phyloP scores from a whole-genome alignment of 148 eudicot species.

The Fagopyrum homotropicum region DNA sequence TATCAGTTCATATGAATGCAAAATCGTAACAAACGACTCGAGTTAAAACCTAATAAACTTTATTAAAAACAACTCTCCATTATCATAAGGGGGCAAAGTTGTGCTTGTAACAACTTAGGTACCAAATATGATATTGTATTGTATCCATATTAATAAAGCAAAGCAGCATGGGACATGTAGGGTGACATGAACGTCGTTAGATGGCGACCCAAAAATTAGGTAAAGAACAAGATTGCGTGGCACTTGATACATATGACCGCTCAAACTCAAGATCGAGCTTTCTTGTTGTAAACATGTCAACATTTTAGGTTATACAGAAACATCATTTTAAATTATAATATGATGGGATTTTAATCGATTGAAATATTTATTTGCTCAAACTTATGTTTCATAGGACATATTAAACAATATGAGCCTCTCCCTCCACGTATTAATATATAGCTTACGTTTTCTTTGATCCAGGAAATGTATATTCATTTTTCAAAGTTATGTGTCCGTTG shows the following conservation, averaged over 20 bases:
- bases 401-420: neutral
- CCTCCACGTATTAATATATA: no score
- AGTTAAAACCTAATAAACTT: neutral
- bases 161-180: neutral
- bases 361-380: neutral
- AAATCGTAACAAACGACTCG: no score
- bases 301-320: neutral
- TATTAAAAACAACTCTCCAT: neutral
- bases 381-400: neutral
- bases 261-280: neutral
- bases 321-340: neutral
- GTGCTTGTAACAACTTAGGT: no score
- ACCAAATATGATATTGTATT: no score
- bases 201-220: constrained; percentile 15
- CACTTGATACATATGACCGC: neutral
- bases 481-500: neutral
- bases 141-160: neutral
- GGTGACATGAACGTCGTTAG: constrained; percentile 9
- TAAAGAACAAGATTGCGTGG: neutral
- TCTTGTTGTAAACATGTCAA: no score
- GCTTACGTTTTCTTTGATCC: neutral
- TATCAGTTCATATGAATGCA: no score
- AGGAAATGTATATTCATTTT: neutral
- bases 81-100: neutral
- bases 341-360: neutral